Evolutionary conservation across 495 filamentous ascomycete genomes (phyloP).

Genomic region (Parathielavia hyrcaniae): DNA sequence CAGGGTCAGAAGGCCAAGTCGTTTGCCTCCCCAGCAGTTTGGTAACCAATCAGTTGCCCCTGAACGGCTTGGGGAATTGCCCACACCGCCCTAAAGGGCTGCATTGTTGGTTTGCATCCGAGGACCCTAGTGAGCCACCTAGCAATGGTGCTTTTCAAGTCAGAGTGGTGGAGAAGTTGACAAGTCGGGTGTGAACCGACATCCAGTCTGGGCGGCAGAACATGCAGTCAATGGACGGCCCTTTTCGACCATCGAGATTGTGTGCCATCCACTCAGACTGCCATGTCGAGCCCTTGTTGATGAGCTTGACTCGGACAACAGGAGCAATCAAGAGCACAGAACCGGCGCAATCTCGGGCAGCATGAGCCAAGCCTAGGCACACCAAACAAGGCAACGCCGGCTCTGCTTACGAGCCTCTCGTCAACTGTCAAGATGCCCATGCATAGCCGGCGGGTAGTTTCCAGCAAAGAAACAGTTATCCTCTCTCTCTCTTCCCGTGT

Average conservation of each 20-base stretch:
- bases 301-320: background rate
- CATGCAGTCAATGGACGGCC: background rate
- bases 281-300: background rate
- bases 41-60: constrained; percentile 14
- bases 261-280: no score
- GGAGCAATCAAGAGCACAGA: background rate
- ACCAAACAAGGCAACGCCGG: constrained; percentile 1
- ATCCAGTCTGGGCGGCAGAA: background rate
- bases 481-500: background rate
- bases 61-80: background rate
- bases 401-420: background rate
- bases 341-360: constrained; percentile 1
- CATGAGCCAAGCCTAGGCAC: background rate
- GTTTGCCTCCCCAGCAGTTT: background rate
- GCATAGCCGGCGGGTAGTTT: background rate
- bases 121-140: background rate
- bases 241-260: background rate
- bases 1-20: background rate
- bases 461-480: background rate
- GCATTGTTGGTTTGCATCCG: background rate
- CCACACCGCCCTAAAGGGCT: constrained; percentile 2
- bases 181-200: background rate
- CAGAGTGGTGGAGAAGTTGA: no score
- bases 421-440: background rate
- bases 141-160: background rate